phyloP scores from a whole-genome alignment of 345 rosid genomes.

The Geranium rotundifolium region DNA sequence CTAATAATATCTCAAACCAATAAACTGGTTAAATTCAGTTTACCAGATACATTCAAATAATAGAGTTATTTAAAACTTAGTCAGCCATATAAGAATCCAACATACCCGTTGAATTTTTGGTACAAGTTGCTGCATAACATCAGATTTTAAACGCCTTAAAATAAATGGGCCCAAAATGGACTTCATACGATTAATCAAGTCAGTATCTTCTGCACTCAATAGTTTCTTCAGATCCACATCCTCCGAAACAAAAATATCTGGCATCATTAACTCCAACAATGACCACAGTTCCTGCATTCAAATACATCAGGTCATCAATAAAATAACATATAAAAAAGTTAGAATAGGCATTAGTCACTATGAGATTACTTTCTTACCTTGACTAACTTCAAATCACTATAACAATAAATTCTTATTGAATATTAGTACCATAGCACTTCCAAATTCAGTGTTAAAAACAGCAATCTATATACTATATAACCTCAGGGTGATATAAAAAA shows the following conservation, averaged over 20 bases:
- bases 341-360: neutral
- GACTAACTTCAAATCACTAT: neutral
- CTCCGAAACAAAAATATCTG: constrained; percentile 86
- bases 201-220: constrained; percentile 72
- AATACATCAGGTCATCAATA: constrained; percentile 12
- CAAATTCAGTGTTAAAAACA: too few species aligned
- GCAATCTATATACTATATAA: too few species aligned
- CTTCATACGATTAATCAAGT: constrained; percentile 77
- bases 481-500: too few species aligned
- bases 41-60: too few species aligned
- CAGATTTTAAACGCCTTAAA: constrained; percentile 87
- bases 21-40: too few species aligned
- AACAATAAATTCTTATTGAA: too few species aligned
- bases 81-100: constrained; percentile 3
- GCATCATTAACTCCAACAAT: constrained; percentile 89
- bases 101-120: constrained; percentile 84
- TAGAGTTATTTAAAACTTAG: neutral
- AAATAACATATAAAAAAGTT: constrained; percentile 6
- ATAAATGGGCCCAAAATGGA: constrained; percentile 93
- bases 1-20: too few species aligned
- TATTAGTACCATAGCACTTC: too few species aligned
- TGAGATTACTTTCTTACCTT: neutral
- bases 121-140: constrained; percentile 95
- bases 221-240: constrained; percentile 85
- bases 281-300: constrained; percentile 84